Conservation (phyloP, 1,284 basidiomycete genomes). For the Vanrija sp. region DNA sequence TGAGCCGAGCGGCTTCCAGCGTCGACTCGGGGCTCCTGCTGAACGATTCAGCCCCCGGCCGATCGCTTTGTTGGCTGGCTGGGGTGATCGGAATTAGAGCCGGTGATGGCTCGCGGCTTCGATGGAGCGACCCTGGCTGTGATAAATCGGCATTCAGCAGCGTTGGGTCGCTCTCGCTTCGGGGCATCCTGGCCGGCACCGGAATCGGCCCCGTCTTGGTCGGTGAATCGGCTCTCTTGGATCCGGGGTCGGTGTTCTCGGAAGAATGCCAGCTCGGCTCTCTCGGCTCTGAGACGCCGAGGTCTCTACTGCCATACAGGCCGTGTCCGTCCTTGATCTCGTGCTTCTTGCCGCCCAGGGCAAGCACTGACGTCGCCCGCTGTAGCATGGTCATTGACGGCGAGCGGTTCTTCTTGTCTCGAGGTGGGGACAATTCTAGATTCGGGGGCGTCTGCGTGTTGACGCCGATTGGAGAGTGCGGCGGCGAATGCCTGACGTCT, state of each 20-base stretch:
- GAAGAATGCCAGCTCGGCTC: no score
- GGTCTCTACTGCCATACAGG: neutral
- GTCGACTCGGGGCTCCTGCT: no score
- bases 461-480: neutral
- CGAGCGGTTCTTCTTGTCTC: conserved; percentile 55
- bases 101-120: no score
- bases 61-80: no score
- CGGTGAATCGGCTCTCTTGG: conserved; percentile 28
- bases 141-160: neutral
- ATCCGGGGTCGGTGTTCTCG: neutral
- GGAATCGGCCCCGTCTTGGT: conserved; percentile 21
- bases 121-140: no score
- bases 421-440: neutral
- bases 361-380: conserved; percentile 76
- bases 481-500: neutral
- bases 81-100: no score
- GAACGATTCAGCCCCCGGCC: no score
- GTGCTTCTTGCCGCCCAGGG: conserved; percentile 37
- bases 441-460: conserved; percentile 11
- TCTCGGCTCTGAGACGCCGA: neutral
- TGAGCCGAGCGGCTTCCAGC: neutral
- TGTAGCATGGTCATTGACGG: conserved; percentile 91
- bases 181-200: conserved; percentile 18
- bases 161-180: conserved; percentile 24
- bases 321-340: conserved; percentile 9